Evolutionary conservation across 768 basidiomycete species (phyloP).

Genomic region (Tulasnella sp.): DNA sequence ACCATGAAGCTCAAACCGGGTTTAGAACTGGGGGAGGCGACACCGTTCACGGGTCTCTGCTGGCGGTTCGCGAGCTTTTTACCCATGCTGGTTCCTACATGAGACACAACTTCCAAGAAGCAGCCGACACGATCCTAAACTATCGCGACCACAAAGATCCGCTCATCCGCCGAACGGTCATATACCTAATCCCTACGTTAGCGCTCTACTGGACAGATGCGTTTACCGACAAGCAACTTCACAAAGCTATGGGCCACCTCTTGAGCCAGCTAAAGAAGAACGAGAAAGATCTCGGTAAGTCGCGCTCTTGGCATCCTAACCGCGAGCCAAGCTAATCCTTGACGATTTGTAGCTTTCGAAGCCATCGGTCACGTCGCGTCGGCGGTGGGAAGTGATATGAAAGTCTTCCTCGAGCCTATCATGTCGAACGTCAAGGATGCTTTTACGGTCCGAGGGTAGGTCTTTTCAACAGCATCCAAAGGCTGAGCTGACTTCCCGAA

Average conservation of each 20-base stretch:
- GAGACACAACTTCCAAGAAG: constrained; percentile 78
- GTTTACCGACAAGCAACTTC: constrained; percentile 85
- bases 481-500: background rate
- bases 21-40: constrained; percentile 78
- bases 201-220: constrained; percentile 92
- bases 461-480: background rate
- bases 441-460: constrained; percentile 80
- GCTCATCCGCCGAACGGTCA: constrained; percentile 88
- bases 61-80: constrained; percentile 87
- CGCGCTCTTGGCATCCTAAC: constrained; percentile 3
- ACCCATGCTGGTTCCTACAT: constrained; percentile 95
- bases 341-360: constrained; percentile 64
- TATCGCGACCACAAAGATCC: constrained; percentile 85
- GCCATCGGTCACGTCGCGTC: constrained; percentile 94
- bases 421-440: constrained; percentile 86
- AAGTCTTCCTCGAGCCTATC: constrained; percentile 87
- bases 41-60: constrained; percentile 84
- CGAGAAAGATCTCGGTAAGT: constrained; percentile 80
- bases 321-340: constrained; percentile 19
- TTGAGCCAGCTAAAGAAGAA: constrained; percentile 84
- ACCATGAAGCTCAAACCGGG: constrained; percentile 78
- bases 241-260: constrained; percentile 91
- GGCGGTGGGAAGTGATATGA: constrained; percentile 91
- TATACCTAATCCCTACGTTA: constrained; percentile 90
- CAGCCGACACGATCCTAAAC: constrained; percentile 83